phyloP scores from a whole-genome alignment of 345 rosid species.

The Tarenaya hassleriana region DNA sequence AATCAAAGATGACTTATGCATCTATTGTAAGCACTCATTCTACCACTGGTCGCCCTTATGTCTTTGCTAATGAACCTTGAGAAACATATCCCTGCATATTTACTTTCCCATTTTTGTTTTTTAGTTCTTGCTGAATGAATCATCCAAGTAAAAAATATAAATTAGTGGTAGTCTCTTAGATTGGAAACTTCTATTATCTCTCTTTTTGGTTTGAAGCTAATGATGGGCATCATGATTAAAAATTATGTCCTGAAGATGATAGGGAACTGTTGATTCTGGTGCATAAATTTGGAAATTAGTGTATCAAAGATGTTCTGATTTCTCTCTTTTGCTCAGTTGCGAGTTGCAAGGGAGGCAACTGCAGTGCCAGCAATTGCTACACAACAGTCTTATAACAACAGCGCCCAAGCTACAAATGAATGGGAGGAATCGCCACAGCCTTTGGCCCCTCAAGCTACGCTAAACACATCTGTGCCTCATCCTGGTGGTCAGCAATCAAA shows the following conservation, averaged over 20 bases:
- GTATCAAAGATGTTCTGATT: slow-evolving; percentile 6
- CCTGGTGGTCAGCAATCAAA: slow-evolving; percentile 40
- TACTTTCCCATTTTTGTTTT: too few relatives aligned
- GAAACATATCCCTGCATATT: too few relatives aligned
- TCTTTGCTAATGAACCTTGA: too few relatives aligned
- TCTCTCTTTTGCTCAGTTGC: slow-evolving; percentile 37
- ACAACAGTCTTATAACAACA: slow-evolving; percentile 44
- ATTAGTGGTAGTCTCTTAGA: too few relatives aligned
- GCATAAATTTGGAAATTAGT: background rate
- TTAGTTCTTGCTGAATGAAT: too few relatives aligned
- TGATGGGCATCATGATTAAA: too few relatives aligned
- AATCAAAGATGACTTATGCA: slow-evolving; percentile 70
- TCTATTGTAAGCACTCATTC: slow-evolving; percentile 57
- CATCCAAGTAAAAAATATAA: too few relatives aligned
- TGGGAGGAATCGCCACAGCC: slow-evolving; percentile 47
- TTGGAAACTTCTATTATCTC: too few relatives aligned
- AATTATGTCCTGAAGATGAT: too few relatives aligned
- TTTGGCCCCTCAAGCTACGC: slow-evolving; percentile 38
- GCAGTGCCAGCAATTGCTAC: slow-evolving; percentile 38
- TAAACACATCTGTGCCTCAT: slow-evolving; percentile 30
- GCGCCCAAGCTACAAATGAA: slow-evolving; percentile 46
- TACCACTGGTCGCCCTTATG: background rate
- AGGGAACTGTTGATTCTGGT: too few relatives aligned
- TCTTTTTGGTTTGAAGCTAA: too few relatives aligned
- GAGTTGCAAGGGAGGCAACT: slow-evolving; percentile 50